These are phyloP conservation scores for Aspergillus mulundensis DNA, from an alignment of 495 filamentous ascomycete genomes.

Conservation along the genomic window DNA sequence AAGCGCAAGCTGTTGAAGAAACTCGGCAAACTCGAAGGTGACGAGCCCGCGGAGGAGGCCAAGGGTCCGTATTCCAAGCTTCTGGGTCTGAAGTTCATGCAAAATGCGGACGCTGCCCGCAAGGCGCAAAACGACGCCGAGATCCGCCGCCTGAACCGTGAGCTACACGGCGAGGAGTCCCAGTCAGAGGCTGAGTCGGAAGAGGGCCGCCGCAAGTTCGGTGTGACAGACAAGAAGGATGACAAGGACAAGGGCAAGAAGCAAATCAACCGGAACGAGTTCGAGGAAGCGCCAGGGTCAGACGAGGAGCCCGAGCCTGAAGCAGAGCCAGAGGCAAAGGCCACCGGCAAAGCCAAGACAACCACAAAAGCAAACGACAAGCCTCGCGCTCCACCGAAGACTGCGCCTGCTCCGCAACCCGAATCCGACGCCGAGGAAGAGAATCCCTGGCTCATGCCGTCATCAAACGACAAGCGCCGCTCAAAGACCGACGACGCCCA, in stretches of 20 bases:
- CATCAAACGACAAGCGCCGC: constrained; percentile 36
- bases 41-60: constrained; percentile 27
- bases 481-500: constrained; percentile 28
- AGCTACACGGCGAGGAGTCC: constrained; percentile 58
- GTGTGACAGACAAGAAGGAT: constrained; percentile 36
- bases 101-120: constrained; percentile 71
- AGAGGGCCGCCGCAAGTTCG: constrained; percentile 64
- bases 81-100: constrained; percentile 86
- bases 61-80: constrained; percentile 51
- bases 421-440: constrained; percentile 28
- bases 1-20: constrained; percentile 51
- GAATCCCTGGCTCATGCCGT: constrained; percentile 50
- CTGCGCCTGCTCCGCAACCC: constrained; percentile 19
- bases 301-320: constrained; percentile 39
- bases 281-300: constrained; percentile 55
- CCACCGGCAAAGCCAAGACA: constrained; percentile 17
- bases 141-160: constrained; percentile 67
- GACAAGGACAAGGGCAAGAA: constrained; percentile 19
- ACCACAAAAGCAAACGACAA: constrained; percentile 17
- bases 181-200: constrained; percentile 53
- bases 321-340: constrained; percentile 25
- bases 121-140: constrained; percentile 78
- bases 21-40: constrained; percentile 55
- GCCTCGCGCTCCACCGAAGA: constrained; percentile 15
- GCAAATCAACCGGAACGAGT: constrained; percentile 44